Base-by-base conservation (phyloP, 2,329 filamentous ascomycete species). In the Fusarium longipes region DNA sequence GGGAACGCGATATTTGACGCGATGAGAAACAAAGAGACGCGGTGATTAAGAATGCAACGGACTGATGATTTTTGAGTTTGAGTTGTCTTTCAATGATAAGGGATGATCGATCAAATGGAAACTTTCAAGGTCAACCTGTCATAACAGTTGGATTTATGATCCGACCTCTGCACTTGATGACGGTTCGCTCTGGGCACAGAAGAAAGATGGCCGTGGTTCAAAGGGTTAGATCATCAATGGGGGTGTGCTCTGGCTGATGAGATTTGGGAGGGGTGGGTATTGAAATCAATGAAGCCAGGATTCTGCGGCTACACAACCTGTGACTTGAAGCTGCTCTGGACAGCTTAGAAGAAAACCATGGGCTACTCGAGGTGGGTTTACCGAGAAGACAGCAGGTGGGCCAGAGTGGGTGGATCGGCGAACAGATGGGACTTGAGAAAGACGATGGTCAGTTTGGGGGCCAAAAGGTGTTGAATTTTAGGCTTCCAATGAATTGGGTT, bases 1-100 rank as follows among this genome's bases (percentile, higher is more conserved):
- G 59, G 67, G 70, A 51, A 71, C 65, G 55, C 59, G 63, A 67
- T 57, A 63, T 65, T 68, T 68, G 70, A 67, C 69, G 69, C 67
- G 67, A 60, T 51, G 44, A 51, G 51, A 55, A 67, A 52, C 51
- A 67, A 54, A 69, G 62, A 73, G 65, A 66, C 60, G 68, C 70
- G 63, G 51, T 51, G 24, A 32, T 38, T 20, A 36, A 29, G 33
- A 63, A 22, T 27, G 29, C 27, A 50, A 25, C 42, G 15, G 25
- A 36, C 20, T 38, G 24, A 30, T 29, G 17, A 12, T 15, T 30
- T 6, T 32, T 42, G n/a, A 11, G 24, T 33, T 25, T 18, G n/a
- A 38, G 32, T 42, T 35, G 29, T 30, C 11, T 12, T 18, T 12
- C n/a, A 15, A 45, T 14, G 38, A 20, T 7, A 25, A 20, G n/a